A percentile compares a stretch with the other conserved stretches of the same genome.
These are phyloP conservation scores for Boletus huronensis DNA, from an alignment of 768 basidiomycete genomes.

Conservation along the genomic window DNA sequence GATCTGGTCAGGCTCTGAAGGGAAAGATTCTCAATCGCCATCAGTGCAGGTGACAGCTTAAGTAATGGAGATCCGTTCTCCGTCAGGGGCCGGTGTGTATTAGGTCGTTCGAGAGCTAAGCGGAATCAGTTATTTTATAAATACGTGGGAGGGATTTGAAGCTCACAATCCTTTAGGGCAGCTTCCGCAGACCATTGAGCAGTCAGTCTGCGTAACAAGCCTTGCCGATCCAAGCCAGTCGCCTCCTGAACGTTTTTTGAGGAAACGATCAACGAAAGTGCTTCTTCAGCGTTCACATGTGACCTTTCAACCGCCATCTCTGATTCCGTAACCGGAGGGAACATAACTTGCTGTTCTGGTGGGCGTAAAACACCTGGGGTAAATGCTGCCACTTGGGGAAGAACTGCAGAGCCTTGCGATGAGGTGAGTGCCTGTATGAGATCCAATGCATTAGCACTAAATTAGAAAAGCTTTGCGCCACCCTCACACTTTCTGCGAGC, in stretches of 20 bases:
- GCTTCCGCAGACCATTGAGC: constrained; percentile 69
- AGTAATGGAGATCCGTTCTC: constrained; percentile 73
- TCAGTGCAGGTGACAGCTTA: constrained; percentile 79
- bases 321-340: constrained; percentile 32
- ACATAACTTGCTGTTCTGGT: constrained; percentile 42
- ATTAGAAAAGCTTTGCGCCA: constrained; percentile 11
- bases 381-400: constrained; percentile 35
- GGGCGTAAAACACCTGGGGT: constrained; percentile 42
- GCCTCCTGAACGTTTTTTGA: constrained; percentile 56
- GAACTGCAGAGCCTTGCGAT: constrained; percentile 35
- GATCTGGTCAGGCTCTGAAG: constrained; percentile 80
- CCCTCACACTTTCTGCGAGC: constrained; percentile 54
- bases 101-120: constrained; percentile 54
- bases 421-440: constrained; percentile 43
- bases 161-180: constrained; percentile 75
- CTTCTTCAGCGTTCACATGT: constrained; percentile 50
- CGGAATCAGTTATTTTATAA: constrained; percentile 9
- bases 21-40: constrained; percentile 90
- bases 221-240: constrained; percentile 58
- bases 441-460: constrained; percentile 14
- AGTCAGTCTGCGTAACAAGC: constrained; percentile 51
- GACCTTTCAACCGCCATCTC: constrained; percentile 25
- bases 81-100: constrained; percentile 56
- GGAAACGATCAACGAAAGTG: constrained; percentile 54
- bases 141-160: constrained; percentile 7